A percentile compares a stretch with the other conserved stretches of the same genome.
Evolutionary conservation across 495 filamentous ascomycete species (phyloP).

Genomic region (Rostrohypoxylon terebratum): DNA sequence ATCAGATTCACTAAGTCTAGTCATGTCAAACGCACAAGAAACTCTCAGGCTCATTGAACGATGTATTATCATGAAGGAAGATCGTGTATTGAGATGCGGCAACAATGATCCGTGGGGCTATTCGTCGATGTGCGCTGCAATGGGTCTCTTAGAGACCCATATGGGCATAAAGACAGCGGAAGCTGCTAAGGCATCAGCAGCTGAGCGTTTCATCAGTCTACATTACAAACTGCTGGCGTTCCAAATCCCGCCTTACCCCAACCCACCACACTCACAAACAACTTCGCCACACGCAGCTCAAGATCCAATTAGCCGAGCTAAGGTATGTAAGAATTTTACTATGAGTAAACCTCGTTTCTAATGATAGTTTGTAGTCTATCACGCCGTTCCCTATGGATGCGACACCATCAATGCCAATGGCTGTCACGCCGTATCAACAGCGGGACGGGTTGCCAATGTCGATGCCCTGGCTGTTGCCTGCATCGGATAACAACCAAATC

Average conservation of each 20-base stretch:
- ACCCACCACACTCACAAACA: slow-evolving; percentile 29
- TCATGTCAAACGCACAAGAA: slow-evolving; percentile 48
- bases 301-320: slow-evolving; percentile 35
- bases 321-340: slow-evolving; percentile 25
- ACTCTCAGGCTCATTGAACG: slow-evolving; percentile 50
- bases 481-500: slow-evolving; percentile 36
- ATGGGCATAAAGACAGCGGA: slow-evolving; percentile 49
- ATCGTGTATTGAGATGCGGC: slow-evolving; percentile 49
- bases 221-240: slow-evolving; percentile 56
- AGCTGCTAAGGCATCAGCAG: slow-evolving; percentile 47
- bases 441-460: slow-evolving; percentile 42
- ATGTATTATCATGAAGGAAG: slow-evolving; percentile 51
- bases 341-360: not conserved
- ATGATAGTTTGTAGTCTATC: slow-evolving; percentile 36
- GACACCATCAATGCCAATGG: slow-evolving; percentile 30
- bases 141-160: slow-evolving; percentile 51
- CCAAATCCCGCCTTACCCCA: slow-evolving; percentile 52
- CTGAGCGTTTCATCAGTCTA: slow-evolving; percentile 49
- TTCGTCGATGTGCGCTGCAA: slow-evolving; percentile 51
- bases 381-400: slow-evolving; percentile 38
- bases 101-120: slow-evolving; percentile 53
- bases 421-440: slow-evolving; percentile 30
- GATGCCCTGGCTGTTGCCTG: slow-evolving; percentile 48
- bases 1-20: slow-evolving; percentile 46
- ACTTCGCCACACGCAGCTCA: slow-evolving; percentile 36